These are phyloP conservation scores for Clarkia xantiana DNA, from an alignment of 345 rosid species.

Conservation along the genomic window DNA sequence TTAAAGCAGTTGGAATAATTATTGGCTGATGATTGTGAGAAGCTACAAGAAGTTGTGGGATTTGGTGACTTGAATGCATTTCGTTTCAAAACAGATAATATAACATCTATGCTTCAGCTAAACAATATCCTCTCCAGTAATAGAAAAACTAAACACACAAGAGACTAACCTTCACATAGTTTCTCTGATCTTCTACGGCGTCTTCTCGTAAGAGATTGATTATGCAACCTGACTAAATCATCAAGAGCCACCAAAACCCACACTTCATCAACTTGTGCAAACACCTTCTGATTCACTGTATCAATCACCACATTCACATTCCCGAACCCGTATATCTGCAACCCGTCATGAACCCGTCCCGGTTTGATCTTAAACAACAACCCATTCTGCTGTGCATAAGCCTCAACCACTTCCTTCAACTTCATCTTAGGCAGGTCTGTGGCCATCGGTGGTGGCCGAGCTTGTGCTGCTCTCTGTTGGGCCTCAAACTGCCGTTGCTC, in stretches of 20 bases:
- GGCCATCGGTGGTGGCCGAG: constrained; percentile 19
- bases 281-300: constrained; percentile 47
- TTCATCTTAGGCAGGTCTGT: constrained; percentile 26
- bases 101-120: too few relatives aligned
- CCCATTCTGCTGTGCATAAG: constrained; percentile 69
- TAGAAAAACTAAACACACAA: too few relatives aligned
- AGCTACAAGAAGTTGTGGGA: too few relatives aligned
- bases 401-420: constrained; percentile 73
- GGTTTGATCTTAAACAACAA: constrained; percentile 66
- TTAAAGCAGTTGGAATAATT: neutral
- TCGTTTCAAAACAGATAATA: too few relatives aligned
- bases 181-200: constrained; percentile 7
- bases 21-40: too few relatives aligned
- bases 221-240: constrained; percentile 61
- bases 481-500: constrained; percentile 62
- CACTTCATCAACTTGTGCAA: constrained; percentile 52
- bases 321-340: constrained; percentile 80
- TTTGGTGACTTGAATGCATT: neutral
- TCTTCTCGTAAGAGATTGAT: constrained; percentile 32
- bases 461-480: constrained; percentile 45
- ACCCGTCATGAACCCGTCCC: constrained; percentile 67
- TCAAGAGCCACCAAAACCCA: constrained; percentile 70
- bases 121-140: too few relatives aligned
- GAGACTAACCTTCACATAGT: too few relatives aligned
- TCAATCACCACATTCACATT: constrained; percentile 61